A percentile compares a stretch with the other conserved stretches of the same genome.
Evolutionary conservation across 352 stramenopile species (phyloP).

Genomic region (Pythium chondricola): DNA sequence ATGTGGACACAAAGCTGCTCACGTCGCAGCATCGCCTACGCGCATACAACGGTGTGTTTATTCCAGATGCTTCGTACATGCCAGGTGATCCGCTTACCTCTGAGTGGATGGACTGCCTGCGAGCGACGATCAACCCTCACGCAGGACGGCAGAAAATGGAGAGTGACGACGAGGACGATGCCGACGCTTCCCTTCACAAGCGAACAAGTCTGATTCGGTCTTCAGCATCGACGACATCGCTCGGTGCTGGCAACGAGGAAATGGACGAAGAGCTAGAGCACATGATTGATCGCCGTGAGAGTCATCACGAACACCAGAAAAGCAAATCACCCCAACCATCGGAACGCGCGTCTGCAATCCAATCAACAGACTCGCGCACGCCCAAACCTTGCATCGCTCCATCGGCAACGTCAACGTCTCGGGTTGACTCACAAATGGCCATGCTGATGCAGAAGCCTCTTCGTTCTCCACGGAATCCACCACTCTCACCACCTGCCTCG

Average conservation of each 20-base stretch:
- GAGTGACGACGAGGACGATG: neutral
- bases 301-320: conserved; percentile 24
- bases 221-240: conserved; percentile 29
- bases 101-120: conserved; percentile 82
- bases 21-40: conserved; percentile 55
- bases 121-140: conserved; percentile 22
- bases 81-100: conserved; percentile 55
- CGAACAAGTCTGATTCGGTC: too few species aligned
- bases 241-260: conserved; percentile 42
- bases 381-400: conserved; percentile 1
- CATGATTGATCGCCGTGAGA: conserved; percentile 49
- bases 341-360: too few species aligned
- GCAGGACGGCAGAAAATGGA: neutral
- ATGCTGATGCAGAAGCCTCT: conserved; percentile 46
- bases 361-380: too few species aligned
- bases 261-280: conserved; percentile 68
- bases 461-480: conserved; percentile 26
- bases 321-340: neutral
- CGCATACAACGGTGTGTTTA: conserved; percentile 60
- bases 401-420: conserved; percentile 15
- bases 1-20: conserved; percentile 64
- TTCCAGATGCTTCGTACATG: conserved; percentile 61
- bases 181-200: neutral
- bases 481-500: neutral
- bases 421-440: conserved; percentile 32